A percentile compares a stretch with the other conserved stretches of the same genome.
phyloP scores from a whole-genome alignment of 2,329 filamentous ascomycete species.

The Rutstroemia sp. region DNA sequence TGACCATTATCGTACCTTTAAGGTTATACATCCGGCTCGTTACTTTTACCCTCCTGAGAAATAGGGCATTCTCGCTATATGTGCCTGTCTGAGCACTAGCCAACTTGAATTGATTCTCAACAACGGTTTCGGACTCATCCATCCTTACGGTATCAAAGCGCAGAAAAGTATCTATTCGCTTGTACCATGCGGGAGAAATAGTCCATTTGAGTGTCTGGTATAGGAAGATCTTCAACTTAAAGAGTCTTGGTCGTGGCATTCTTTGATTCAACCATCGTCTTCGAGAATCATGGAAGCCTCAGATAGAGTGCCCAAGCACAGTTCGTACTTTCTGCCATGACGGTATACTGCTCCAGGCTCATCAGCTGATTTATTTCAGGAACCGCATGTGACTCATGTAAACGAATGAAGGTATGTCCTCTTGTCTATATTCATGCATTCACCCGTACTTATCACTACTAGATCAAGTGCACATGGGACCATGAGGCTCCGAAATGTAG shows the following conservation, averaged over 20 bases:
- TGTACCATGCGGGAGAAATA: too few species aligned
- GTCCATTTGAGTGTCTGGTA: too few species aligned
- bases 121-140: too few species aligned
- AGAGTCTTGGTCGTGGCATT: not conserved
- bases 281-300: not conserved
- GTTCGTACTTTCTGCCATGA: not conserved
- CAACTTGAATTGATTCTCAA: too few species aligned
- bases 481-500: constrained; percentile 15
- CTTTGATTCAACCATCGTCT: not conserved
- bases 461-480: constrained; percentile 22
- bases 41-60: too few species aligned
- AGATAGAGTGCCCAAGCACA: constrained; percentile 1
- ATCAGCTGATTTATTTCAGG: constrained; percentile 10
- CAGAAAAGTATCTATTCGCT: too few species aligned
- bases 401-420: constrained; percentile 20
- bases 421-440: not conserved
- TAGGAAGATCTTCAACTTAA: too few species aligned
- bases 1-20: too few species aligned
- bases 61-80: too few species aligned
- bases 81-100: too few species aligned
- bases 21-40: too few species aligned
- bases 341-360: not conserved
- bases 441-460: not conserved
- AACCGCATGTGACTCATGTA: constrained; percentile 23
- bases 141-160: too few species aligned